Evolutionary conservation across 768 basidiomycete genomes (phyloP), one percentile per base, ranked within the genome.

Genomic region (Termitomyces sp.): DNA sequence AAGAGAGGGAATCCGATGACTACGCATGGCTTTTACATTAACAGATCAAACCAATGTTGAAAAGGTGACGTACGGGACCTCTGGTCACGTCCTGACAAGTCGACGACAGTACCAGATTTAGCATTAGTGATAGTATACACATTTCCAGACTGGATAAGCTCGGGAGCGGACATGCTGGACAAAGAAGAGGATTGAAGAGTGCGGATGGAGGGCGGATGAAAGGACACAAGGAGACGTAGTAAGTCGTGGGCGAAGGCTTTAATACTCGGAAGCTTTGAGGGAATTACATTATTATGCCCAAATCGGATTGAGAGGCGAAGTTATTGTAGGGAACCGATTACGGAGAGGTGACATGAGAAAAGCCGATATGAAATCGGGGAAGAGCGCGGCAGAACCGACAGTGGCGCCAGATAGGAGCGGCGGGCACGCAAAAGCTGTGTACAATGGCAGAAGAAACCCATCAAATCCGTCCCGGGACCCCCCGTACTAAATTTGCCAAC

Each of bases 81-180:
- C 59, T 80, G 75, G 66, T 86, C 83, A 8, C 59, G 72, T 3
- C 78, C 82, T 18, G 84, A 86, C 57, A 86, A 74, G 64, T 87
- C 84, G 28, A 85, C 62, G 30, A 76, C 80, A 5, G 79, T 86
- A 3, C 76, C 77, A 8, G 77, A 72, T 69, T 82, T 78, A 64
- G 70, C 75, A 69, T 87, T 87, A 43, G 67, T 72, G 63, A 87
- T 74, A 36, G 63, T 73, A 71, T 82, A 86, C 0, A 65, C 73
- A 16, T 40, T 56, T 20, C 80, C 79, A 32, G 73, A 69, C 56
- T 74, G 68, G 40, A 77, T 67, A 36, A 70, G 58, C 38, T 71
- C 70, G 7, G 50, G 51, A 18, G 57, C 23, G 5, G 66, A 60
- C 66, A 66, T 66, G 35, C 51, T 14, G 13, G 13, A 14, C 28